Percentiles rank a stretch among this genome's conserved stretches.
phyloP scores from a whole-genome alignment of 345 rosid genomes.

The Eucalyptus curtisii region DNA sequence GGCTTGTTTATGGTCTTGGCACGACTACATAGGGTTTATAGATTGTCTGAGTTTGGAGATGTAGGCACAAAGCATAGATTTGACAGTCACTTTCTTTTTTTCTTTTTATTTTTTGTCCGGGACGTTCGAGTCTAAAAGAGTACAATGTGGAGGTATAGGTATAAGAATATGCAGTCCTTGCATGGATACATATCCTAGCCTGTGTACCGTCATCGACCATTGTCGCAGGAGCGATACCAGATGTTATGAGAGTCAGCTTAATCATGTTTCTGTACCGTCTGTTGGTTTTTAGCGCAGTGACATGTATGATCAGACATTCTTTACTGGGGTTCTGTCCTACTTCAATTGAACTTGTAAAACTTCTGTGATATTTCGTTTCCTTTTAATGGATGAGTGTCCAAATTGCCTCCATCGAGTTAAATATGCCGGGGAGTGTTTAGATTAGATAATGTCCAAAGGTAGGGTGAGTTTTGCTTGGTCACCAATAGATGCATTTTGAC shows the following conservation, averaged over 20 bases:
- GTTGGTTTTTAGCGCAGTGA: not conserved
- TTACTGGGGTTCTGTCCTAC: not conserved
- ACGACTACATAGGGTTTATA: not conserved
- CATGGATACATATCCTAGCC: not conserved
- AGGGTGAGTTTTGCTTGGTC: not conserved
- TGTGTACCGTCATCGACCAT: not conserved
- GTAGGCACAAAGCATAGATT: not conserved
- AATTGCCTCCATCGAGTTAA: not conserved
- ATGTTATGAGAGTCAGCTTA: not conserved
- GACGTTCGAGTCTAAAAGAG: not conserved
- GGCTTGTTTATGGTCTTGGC: not conserved
- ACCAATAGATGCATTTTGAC: not conserved
- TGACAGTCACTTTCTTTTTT: not conserved
- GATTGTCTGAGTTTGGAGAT: not conserved
- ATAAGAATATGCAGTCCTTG: not conserved
- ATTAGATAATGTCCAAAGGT: not conserved
- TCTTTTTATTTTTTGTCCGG: fast-evolving
- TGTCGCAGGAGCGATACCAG: not conserved
- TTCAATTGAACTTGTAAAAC: not conserved
- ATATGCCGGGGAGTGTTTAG: not conserved
- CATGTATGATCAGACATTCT: not conserved
- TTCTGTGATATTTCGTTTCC: not conserved
- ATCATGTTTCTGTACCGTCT: not conserved
- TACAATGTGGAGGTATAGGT: not conserved
- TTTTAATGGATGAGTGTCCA: not conserved